Percentiles rank a stretch among this genome's conserved stretches.
Evolutionary conservation across 2,329 filamentous ascomycete species (phyloP).

Genomic region (Trichoderma atroviride): DNA sequence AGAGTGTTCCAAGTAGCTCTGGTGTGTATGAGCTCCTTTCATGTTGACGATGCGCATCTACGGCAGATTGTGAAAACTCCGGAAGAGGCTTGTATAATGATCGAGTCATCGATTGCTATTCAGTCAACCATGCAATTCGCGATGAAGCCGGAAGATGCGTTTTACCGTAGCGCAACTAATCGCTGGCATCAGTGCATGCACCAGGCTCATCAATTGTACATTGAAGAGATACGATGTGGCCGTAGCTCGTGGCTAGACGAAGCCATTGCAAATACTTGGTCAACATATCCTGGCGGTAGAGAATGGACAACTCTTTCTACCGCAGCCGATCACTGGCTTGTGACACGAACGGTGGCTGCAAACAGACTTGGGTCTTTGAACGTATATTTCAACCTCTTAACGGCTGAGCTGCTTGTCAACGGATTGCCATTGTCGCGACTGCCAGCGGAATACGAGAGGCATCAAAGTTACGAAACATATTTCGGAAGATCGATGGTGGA

Average conservation of each 20-base stretch:
- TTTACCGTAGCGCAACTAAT: not conserved
- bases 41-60: slow-evolving; percentile 4
- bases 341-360: not conserved
- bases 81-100: not conserved
- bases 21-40: slow-evolving; percentile 17
- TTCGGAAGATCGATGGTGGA: slow-evolving; percentile 50
- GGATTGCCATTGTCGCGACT: slow-evolving; percentile 52
- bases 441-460: slow-evolving; percentile 47
- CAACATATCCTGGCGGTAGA: not conserved
- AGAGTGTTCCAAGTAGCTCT: slow-evolving; percentile 15
- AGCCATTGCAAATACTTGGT: not conserved
- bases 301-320: slow-evolving; percentile 7
- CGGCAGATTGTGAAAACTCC: not conserved
- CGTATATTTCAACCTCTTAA: slow-evolving; percentile 55
- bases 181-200: not conserved
- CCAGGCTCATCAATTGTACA: not conserved
- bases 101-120: slow-evolving; percentile 7
- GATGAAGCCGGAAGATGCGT: not conserved
- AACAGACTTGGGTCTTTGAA: not conserved
- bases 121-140: not conserved
- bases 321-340: not conserved
- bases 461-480: slow-evolving; percentile 45
- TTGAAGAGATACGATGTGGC: not conserved
- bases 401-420: slow-evolving; percentile 55
- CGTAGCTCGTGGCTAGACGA: not conserved